Evolutionary conservation across 306 rosid species (phyloP).

Genomic region (Amphicarpaea edgeworthii): DNA sequence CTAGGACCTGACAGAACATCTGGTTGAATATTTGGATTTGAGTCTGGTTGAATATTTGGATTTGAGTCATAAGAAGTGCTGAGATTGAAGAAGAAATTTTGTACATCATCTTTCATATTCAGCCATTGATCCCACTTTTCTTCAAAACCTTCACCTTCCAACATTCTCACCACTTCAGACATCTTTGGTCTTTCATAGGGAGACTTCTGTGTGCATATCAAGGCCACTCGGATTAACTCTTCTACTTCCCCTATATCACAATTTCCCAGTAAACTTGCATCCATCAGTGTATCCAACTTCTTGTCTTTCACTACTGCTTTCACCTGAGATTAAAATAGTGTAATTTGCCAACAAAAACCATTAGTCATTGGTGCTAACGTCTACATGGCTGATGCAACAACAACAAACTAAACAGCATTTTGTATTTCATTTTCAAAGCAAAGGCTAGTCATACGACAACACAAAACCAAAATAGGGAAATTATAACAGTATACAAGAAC

Average conservation of each 20-base stretch:
- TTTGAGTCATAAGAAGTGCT: constrained; percentile 66
- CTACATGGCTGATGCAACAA: background rate
- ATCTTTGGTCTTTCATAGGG: constrained; percentile 84
- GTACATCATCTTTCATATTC: constrained; percentile 72
- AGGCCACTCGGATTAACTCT: constrained; percentile 82
- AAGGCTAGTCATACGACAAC: background rate
- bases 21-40: constrained; percentile 66
- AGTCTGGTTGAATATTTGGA: constrained; percentile 73
- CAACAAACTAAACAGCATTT: constrained; percentile 1
- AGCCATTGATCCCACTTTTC: constrained; percentile 85
- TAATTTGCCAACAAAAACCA: constrained; percentile 26
- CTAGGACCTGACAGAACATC: constrained; percentile 92
- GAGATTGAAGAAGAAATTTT: constrained; percentile 54
- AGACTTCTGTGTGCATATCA: constrained; percentile 82
- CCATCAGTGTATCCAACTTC: constrained; percentile 71
- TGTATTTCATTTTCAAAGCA: background rate
- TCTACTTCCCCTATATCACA: constrained; percentile 67
- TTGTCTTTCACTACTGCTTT: constrained; percentile 76
- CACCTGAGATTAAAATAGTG: constrained; percentile 59
- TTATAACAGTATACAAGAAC: background rate
- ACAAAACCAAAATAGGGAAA: background rate
- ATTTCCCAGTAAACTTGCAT: constrained; percentile 68
- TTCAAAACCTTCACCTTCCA: constrained; percentile 88
- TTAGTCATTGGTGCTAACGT: background rate
- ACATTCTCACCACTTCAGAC: constrained; percentile 94